phyloP scores from a whole-genome alignment of 2,329 filamentous ascomycete genomes.

The Fusarium marasasianum region DNA sequence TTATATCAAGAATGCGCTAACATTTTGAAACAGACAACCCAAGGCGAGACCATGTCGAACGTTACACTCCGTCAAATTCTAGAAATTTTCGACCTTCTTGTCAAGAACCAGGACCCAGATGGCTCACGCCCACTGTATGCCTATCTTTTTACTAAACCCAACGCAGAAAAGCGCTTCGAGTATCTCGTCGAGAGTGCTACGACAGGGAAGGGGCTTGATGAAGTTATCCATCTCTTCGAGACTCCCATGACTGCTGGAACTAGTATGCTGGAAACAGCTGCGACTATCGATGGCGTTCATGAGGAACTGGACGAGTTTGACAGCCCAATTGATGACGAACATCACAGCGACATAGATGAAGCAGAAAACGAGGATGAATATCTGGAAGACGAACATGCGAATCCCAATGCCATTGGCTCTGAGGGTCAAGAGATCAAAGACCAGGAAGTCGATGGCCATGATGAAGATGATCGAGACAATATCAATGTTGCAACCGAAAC shows the following conservation, averaged over 20 bases:
- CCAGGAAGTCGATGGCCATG: background rate
- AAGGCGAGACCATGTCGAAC: conserved; percentile 47
- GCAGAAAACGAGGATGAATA: conserved; percentile 31
- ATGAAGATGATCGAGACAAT: background rate
- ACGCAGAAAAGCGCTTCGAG: conserved; percentile 51
- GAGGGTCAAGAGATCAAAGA: background rate
- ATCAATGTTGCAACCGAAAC: conserved; percentile 10
- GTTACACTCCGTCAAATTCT: conserved; percentile 55
- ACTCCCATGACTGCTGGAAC: conserved; percentile 36
- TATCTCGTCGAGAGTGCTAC: conserved; percentile 54
- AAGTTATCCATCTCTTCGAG: conserved; percentile 53
- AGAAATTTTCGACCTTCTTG: conserved; percentile 54
- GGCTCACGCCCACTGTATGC: conserved; percentile 52
- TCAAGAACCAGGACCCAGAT: conserved; percentile 56
- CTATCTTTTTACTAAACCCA: conserved; percentile 54
- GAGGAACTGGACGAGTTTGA: conserved; percentile 41
- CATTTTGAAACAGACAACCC: conserved; percentile 45
- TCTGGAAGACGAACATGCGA: conserved; percentile 26
- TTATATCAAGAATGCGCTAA: conserved; percentile 37
- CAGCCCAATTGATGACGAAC: conserved; percentile 38
- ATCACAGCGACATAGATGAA: conserved; percentile 15
- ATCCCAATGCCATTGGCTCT: background rate
- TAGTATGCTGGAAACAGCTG: conserved; percentile 22
- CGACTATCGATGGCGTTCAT: conserved; percentile 28
- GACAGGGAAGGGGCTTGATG: conserved; percentile 52